Percentiles rank a stretch among this genome's conserved stretches.
These are phyloP conservation scores for Scalesia atractyloides DNA, from an alignment of 129 eudicot species.

Conservation along the genomic window DNA sequence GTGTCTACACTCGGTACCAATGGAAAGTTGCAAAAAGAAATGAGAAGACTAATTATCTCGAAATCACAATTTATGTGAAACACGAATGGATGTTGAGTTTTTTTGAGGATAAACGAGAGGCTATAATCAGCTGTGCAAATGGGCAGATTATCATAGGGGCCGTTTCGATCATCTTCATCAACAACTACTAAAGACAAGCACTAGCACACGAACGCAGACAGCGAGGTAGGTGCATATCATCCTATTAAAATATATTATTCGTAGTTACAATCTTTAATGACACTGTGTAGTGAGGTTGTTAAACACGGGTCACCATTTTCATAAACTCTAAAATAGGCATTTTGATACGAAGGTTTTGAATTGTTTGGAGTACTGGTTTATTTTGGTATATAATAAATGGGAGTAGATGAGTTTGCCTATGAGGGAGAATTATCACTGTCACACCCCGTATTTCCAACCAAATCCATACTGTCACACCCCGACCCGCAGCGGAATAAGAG, in stretches of 20 bases:
- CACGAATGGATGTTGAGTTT: conserved; percentile 48
- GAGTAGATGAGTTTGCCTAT: conserved; percentile 28
- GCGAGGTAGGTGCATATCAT: conserved; percentile 8
- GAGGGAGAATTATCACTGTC: neutral
- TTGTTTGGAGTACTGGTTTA: conserved; percentile 25
- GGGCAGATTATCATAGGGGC: conserved; percentile 70
- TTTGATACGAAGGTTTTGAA: neutral
- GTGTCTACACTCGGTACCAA: no score
- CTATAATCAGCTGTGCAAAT: conserved; percentile 72
- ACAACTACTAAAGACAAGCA: conserved; percentile 36
- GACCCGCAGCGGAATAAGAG: no score
- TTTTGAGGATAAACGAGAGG: conserved; percentile 74
- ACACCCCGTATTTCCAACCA: no score
- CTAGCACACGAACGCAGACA: neutral
- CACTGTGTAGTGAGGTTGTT: neutral
- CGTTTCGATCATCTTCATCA: conserved; percentile 45
- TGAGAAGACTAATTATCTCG: conserved; percentile 45
- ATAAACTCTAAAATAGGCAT: neutral
- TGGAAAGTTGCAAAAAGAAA: conserved; percentile 34
- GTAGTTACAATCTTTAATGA: neutral
- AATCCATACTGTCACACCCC: no score
- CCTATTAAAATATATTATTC: neutral
- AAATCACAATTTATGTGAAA: conserved; percentile 44
- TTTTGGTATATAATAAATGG: conserved; percentile 19
- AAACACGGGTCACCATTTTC: no score